A percentile compares a stretch with the other conserved stretches of the same genome.
phyloP scores from a whole-genome alignment of 2,329 filamentous ascomycete species.

The Sphaerulina vaccinii region DNA sequence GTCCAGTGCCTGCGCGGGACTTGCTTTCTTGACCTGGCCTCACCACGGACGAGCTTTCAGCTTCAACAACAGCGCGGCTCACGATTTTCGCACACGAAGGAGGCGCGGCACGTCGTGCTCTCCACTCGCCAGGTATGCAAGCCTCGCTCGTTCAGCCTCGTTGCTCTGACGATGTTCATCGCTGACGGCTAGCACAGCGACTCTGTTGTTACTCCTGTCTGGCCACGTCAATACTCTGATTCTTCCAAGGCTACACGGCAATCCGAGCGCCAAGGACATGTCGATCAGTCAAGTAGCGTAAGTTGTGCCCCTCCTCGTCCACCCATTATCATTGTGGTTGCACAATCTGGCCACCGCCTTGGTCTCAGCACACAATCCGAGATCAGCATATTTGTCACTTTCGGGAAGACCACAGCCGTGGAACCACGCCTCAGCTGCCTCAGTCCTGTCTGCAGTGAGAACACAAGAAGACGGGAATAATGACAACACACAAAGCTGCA shows the following conservation, averaged over 20 bases:
- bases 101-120: neutral
- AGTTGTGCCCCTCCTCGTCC: conserved; percentile 15
- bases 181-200: neutral
- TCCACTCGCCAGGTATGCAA: conserved; percentile 4
- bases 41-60: conserved; percentile 14
- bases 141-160: neutral
- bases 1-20: neutral
- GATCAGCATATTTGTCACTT: conserved; percentile 16
- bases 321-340: conserved; percentile 3
- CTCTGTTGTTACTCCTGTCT: neutral
- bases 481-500: conserved; percentile 1
- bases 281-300: conserved; percentile 22
- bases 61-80: conserved; percentile 3
- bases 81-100: neutral
- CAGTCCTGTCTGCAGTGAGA: neutral
- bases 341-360: conserved; percentile 1
- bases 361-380: conserved; percentile 11
- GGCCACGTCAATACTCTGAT: conserved; percentile 18
- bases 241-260: conserved; percentile 16
- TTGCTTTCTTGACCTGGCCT: neutral
- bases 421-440: neutral
- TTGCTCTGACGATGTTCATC: neutral
- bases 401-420: neutral
- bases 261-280: conserved; percentile 6
- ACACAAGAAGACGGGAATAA: neutral